These are phyloP conservation scores for Wickerhamiella azymoides DNA, from an alignment of 805 yeast genomes.

Conservation along the genomic window DNA sequence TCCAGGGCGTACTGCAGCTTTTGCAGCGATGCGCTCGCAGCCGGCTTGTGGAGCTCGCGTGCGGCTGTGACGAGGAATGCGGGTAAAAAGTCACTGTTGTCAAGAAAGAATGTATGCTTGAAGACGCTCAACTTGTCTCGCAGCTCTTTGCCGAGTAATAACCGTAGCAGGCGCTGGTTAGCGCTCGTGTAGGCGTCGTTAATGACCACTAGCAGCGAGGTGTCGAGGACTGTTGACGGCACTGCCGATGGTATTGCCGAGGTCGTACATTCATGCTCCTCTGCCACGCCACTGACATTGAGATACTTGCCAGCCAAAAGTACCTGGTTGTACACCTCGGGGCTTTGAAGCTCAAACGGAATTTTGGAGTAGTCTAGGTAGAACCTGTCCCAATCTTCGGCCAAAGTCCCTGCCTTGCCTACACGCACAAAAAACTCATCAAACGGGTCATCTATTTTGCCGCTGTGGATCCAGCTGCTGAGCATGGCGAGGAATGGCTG, in stretches of 20 bases:
- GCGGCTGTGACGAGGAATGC: conserved; percentile 38
- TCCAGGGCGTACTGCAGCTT: conserved; percentile 28
- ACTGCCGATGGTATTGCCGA: not conserved
- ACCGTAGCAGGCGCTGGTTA: conserved; percentile 41
- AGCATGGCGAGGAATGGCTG: conserved; percentile 51
- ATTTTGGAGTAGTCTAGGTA: conserved; percentile 55
- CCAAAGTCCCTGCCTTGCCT: conserved; percentile 16
- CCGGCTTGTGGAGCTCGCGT: conserved; percentile 38
- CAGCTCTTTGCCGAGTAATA: conserved; percentile 45
- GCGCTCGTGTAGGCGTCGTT: conserved; percentile 53
- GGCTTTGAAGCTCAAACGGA: conserved; percentile 45
- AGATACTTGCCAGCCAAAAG: conserved; percentile 74
- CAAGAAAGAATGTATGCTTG: conserved; percentile 44
- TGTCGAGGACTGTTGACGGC: conserved; percentile 17
- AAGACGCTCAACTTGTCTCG: conserved; percentile 33
- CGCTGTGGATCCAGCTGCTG: conserved; percentile 65
- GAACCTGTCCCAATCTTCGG: conserved; percentile 25
- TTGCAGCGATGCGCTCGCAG: conserved; percentile 19
- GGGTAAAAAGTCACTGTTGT: conserved; percentile 37
- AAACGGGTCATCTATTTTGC: conserved; percentile 62
- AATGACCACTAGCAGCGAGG: conserved; percentile 41
- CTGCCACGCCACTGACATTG: conserved; percentile 42
- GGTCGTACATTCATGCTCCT: not conserved
- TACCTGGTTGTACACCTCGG: conserved; percentile 46
- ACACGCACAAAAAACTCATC: conserved; percentile 67